Evolutionary conservation across 495 filamentous ascomycete genomes (phyloP), one percentile per base, ranked within the genome.

Genomic region (Venustampulla echinocandica): DNA sequence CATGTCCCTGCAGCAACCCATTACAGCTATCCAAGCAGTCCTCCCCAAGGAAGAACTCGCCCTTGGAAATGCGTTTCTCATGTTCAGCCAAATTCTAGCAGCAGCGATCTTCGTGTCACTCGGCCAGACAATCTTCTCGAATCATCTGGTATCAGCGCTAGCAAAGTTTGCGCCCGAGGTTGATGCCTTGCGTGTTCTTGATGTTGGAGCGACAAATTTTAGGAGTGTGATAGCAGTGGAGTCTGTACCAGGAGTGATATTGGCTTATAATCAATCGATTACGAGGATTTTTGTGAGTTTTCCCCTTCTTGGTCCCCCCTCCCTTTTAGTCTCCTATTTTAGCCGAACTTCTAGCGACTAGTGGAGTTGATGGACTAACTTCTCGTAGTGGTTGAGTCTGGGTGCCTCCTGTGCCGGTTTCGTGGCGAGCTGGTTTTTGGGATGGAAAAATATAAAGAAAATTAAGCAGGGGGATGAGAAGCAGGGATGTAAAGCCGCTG

Each of bases 1-100:
- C 0, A 64, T 76, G 13, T 81, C 81, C 9, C 72, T 85, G 70
- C 84, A 87, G 57, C 75, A 80, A 33, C 63, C 75, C 1, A 69
- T 69, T 19, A 68, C 84, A 22, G 80, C 80, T 7, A 75, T 76
- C 10, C 77, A 81, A 52, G 65, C 69, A 2, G 59, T 64, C 3
- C 65, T 86, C 2, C 46, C 56, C 0, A 50, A 53, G 7, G 55
- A 59, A 0, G 76, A 84, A 51, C 64, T 84, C 3, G 50, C 82
- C 4, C 71, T 76, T 11, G 81, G 75, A 23, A 70, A 75, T 3
- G 64, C 79, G 1, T 55, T 81, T 10, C 73, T 85, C 49, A 69
- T 80, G 38, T 81, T 86, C 49, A 46, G 60, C 13, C 79, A 82
- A 55, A 65, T 69, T 2, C 58, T 87, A 0, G 77, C 76, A 10